Base-by-base conservation (phyloP, 106 monocot species). In the Dioscorea dumetorum region DNA sequence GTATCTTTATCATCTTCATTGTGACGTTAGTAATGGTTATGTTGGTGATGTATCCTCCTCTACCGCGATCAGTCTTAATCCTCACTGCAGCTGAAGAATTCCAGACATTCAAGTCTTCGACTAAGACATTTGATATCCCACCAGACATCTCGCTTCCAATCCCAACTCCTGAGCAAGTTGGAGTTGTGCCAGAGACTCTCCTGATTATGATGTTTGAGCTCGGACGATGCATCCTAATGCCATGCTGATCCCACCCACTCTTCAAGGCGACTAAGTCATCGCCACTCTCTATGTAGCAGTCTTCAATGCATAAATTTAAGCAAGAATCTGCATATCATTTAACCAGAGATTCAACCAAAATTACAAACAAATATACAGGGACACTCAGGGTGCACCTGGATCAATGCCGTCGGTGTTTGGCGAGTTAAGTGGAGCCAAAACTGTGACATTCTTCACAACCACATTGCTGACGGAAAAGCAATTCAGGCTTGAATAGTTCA, bases 361-460 rank as follows among this genome's bases (percentile, higher is more conserved):
- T 28, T 28, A 28, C 28, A 28, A 28, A 3, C 28, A 28, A 28
- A 28, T 28, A 28, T 28, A 28, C 28, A 28, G 28, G 3, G 28
- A 28, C 28, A 28, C 28, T 28, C 28, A 1, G 28, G 3, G 10
- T 20, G 12, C n/a, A 95, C 91, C 95, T 70, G 95, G 91, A 78
- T 97, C 95, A 31, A 97, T 88, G 8, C 95, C 95, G 82, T 97
- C 95, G 18, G 95, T 97, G 69, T 97, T 97, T 21, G 95, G 95
- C 33, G 91, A 77, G 57, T 87, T 51, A 28, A 89, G 76, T 57
- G 95, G 95, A 23, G 95, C 91, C 69, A 91, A 49, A 48, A 97
- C 67, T n/a, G 86, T 95, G 12, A 95, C 70, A 66, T 86, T 75
- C 62, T 79, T 97, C 49, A 91, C 68, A 33, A 91, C 88, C 68